Percentiles rank a stretch among this genome's conserved stretches.
Evolutionary conservation across 1,284 basidiomycete genomes (phyloP).

Genomic region (Cystobasidiaceae sp.): DNA sequence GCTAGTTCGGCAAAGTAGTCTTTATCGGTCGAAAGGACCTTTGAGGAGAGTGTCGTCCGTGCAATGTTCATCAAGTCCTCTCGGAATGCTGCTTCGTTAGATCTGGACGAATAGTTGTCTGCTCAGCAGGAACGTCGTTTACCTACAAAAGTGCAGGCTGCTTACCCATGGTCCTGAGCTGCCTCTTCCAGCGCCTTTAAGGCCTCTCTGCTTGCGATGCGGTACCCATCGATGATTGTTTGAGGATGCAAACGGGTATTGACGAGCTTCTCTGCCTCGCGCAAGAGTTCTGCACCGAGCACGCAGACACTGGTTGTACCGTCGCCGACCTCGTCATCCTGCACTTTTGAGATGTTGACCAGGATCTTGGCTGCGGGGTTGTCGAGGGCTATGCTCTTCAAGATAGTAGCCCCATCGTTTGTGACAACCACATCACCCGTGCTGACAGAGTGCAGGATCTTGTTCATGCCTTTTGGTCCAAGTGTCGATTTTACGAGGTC

Average conservation of each 20-base stretch:
- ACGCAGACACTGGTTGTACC: constrained; percentile 97
- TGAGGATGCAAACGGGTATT: constrained; percentile 92
- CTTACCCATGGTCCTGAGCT: constrained; percentile 75
- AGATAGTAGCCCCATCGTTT: constrained; percentile 97
- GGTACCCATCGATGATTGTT: constrained; percentile 97
- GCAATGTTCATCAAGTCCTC: constrained; percentile 94
- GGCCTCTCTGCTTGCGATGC: constrained; percentile 83
- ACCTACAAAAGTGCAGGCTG: background rate
- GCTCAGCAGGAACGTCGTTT: background rate
- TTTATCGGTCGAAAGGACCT: constrained; percentile 95
- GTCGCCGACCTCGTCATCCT: constrained; percentile 98
- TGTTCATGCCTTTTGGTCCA: constrained; percentile 77
- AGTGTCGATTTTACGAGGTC: constrained; percentile 98
- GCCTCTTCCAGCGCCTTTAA: constrained; percentile 74
- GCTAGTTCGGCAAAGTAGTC: constrained; percentile 98
- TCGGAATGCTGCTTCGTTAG: constrained; percentile 70
- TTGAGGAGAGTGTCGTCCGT: constrained; percentile 89
- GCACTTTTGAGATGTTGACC: constrained; percentile 99
- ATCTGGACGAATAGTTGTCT: constrained; percentile 49
- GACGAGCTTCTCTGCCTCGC: constrained; percentile 95
- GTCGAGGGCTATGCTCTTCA: constrained; percentile 95
- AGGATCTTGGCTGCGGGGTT: constrained; percentile 99
- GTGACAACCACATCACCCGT: constrained; percentile 93
- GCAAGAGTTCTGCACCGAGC: constrained; percentile 80
- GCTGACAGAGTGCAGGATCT: constrained; percentile 46